Conservation (phyloP, 2,329 filamentous ascomycete genomes). For the Ascochyta fabae region DNA sequence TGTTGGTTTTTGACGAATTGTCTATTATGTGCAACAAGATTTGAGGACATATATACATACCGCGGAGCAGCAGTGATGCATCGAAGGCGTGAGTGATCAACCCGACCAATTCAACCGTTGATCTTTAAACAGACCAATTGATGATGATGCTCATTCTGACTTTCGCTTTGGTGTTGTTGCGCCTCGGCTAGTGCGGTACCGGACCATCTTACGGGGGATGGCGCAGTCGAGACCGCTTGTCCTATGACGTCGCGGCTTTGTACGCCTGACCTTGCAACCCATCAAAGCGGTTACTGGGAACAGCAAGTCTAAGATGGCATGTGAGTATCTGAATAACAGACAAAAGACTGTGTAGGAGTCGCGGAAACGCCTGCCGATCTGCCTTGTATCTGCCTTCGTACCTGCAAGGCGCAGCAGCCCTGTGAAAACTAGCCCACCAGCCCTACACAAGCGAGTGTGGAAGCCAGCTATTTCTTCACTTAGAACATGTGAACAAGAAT, state of each 20-base stretch:
- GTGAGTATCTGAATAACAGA: neutral
- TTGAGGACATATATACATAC: too few species aligned
- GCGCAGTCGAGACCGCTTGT: neutral
- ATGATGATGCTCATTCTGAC: neutral
- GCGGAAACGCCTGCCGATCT: neutral
- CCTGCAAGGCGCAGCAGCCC: neutral
- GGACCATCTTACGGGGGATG: neutral
- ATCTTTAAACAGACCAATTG: neutral
- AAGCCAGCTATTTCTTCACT: neutral
- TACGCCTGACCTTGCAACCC: neutral
- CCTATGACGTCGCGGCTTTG: slow-evolving; percentile 1
- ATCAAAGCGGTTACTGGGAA: neutral
- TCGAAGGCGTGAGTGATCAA: neutral
- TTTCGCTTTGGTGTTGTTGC: neutral
- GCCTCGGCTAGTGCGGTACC: neutral
- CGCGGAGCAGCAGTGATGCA: neutral
- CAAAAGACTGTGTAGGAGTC: neutral
- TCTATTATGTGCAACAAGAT: too few species aligned
- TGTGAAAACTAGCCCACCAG: neutral
- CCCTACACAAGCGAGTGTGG: neutral
- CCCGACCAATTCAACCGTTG: neutral
- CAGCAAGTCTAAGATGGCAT: neutral
- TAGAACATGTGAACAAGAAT: neutral
- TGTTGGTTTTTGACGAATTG: too few species aligned
- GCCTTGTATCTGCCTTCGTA: slow-evolving; percentile 6